Conservation (phyloP, 2,329 filamentous ascomycete genomes). For the Colletotrichum agaves region DNA sequence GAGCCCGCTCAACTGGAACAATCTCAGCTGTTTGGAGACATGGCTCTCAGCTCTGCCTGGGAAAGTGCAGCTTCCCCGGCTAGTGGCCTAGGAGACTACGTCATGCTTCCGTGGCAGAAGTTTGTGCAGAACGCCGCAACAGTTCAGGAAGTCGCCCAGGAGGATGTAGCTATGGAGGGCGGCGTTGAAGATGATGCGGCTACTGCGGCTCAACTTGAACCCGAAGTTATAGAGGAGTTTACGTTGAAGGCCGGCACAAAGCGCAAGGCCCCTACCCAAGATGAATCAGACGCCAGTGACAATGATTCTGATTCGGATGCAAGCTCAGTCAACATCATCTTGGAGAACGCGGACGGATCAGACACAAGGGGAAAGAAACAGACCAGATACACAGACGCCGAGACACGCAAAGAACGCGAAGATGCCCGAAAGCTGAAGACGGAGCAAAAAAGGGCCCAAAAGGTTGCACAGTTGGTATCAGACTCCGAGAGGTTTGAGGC, state of each 20-base stretch:
- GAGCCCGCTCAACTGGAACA: constrained; percentile 50
- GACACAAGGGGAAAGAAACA: background rate
- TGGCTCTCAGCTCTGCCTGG: constrained; percentile 64
- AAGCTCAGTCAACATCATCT: constrained; percentile 27
- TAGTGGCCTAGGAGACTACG: constrained; percentile 46
- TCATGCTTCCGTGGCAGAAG: constrained; percentile 65
- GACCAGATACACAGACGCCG: background rate
- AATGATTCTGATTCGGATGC: constrained; percentile 45
- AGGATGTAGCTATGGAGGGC: constrained; percentile 41
- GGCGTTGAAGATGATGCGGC: constrained; percentile 38
- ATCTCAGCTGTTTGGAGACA: constrained; percentile 65
- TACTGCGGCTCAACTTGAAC: constrained; percentile 41
- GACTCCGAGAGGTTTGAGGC: constrained; percentile 49
- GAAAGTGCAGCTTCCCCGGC: constrained; percentile 46
- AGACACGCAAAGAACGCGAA: constrained; percentile 42
- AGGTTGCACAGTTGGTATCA: constrained; percentile 43
- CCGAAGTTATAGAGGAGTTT: constrained; percentile 55
- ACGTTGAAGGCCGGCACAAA: constrained; percentile 66
- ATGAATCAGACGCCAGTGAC: constrained; percentile 42
- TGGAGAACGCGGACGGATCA: constrained; percentile 6
- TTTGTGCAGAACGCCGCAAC: constrained; percentile 44
- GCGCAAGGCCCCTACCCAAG: constrained; percentile 56
- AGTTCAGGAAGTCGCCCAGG: constrained; percentile 38
- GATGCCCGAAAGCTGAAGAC: constrained; percentile 13
- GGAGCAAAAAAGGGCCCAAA: constrained; percentile 40